A percentile compares a stretch with the other conserved stretches of the same genome.
Evolutionary conservation across 2,329 filamentous ascomycete genomes (phyloP).

Genomic region (Botryotinia convoluta): DNA sequence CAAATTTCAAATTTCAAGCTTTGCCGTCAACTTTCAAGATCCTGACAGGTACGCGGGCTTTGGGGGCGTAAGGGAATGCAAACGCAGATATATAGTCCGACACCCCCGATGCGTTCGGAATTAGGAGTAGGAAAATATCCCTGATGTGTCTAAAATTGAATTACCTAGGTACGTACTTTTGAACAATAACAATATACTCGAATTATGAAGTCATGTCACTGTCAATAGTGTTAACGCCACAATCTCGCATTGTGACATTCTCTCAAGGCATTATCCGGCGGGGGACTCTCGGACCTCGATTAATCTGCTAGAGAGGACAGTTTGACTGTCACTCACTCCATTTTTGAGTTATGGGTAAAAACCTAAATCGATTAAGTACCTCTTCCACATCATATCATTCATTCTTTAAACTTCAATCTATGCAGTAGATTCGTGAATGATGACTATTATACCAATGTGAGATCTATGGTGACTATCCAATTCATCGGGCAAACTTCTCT

Average conservation of each 20-base stretch:
- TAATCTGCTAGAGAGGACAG: neutral
- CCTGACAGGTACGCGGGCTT: neutral
- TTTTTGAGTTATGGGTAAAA: neutral
- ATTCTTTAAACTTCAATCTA: neutral
- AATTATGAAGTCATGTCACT: neutral
- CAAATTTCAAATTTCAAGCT: neutral
- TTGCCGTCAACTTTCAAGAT: neutral
- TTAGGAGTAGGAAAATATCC: neutral
- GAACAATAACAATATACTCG: neutral
- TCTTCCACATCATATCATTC: neutral
- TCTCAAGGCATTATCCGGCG: neutral
- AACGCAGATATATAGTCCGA: neutral
- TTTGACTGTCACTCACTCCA: neutral
- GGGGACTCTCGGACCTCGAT: slow-evolving; percentile 3
- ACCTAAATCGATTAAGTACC: neutral
- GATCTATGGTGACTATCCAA: neutral
- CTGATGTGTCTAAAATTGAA: neutral
- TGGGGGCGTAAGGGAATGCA: neutral
- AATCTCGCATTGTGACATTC: neutral
- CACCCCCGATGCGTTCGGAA: neutral
- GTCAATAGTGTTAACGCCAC: neutral
- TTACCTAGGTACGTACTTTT: neutral
- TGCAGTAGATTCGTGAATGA: neutral
- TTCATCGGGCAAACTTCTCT: neutral
- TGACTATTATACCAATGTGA: neutral